phyloP scores from a whole-genome alignment of 140 eudicot species.

The Senecio squalidus region DNA sequence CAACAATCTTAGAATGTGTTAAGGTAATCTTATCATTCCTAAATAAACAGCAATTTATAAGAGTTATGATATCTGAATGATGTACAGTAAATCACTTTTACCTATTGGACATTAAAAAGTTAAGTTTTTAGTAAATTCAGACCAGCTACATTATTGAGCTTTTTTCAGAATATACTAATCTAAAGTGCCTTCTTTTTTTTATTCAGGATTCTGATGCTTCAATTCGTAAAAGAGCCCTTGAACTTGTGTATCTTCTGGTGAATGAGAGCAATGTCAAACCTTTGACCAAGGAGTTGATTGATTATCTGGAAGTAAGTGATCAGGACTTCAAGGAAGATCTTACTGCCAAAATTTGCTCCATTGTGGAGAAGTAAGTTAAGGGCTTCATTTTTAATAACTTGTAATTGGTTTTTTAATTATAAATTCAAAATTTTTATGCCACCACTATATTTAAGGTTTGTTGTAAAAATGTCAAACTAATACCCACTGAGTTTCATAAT shows the following conservation, averaged over 20 bases:
- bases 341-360: slow-evolving; percentile 93
- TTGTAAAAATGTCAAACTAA: background rate
- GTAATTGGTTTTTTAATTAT: background rate
- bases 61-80: background rate
- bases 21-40: slow-evolving; percentile 53
- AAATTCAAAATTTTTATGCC: slow-evolving; percentile 4
- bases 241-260: slow-evolving; percentile 87
- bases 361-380: slow-evolving; percentile 84
- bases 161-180: background rate
- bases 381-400: background rate
- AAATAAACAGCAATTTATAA: background rate
- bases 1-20: slow-evolving; percentile 96
- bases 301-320: slow-evolving; percentile 89
- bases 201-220: slow-evolving; percentile 99
- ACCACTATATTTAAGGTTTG: background rate
- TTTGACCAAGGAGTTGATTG: slow-evolving; percentile 90
- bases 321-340: slow-evolving; percentile 93
- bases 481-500: background rate
- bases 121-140: background rate
- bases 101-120: background rate
- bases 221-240: slow-evolving; percentile 94
- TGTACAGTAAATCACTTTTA: slow-evolving; percentile 2
- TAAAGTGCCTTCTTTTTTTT: slow-evolving; percentile 3
- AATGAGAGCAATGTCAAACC: slow-evolving; percentile 90
- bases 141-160: slow-evolving; percentile 3